Evolutionary conservation across 331 rosid genomes (phyloP).

Genomic region (Erythrophleum ivorense): DNA sequence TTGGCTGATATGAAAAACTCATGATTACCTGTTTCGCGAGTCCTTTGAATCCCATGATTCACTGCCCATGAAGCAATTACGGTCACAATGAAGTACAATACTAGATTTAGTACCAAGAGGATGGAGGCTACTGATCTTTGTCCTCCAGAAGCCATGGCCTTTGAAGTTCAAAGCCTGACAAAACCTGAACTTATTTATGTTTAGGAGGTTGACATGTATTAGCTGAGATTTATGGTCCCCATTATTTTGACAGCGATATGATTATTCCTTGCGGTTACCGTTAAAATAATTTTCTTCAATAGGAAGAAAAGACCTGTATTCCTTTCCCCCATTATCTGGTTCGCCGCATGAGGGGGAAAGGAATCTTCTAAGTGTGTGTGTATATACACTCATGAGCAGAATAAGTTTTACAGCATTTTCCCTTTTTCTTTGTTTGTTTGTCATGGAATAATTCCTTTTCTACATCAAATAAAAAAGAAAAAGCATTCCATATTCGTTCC

Average conservation of each 20-base stretch:
- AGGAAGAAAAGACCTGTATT: slow-evolving; percentile 61
- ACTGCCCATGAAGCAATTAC: slow-evolving; percentile 86
- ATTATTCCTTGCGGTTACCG: slow-evolving; percentile 45
- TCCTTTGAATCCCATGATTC: slow-evolving; percentile 74
- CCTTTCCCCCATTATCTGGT: slow-evolving; percentile 50
- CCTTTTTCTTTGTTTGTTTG: background rate
- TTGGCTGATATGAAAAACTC: background rate
- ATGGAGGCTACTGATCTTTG: slow-evolving; percentile 61
- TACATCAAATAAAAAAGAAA: slow-evolving; percentile 31
- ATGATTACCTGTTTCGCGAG: slow-evolving; percentile 68
- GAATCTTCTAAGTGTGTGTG: slow-evolving; percentile 46
- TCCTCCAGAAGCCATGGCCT: slow-evolving; percentile 71
- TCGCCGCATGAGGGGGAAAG: slow-evolving; percentile 52
- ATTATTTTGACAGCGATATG: slow-evolving; percentile 27
- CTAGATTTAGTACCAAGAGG: slow-evolving; percentile 70
- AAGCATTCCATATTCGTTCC: background rate
- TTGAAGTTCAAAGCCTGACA: slow-evolving; percentile 34
- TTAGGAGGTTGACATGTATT: slow-evolving; percentile 35
- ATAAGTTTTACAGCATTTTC: background rate
- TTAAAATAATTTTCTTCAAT: slow-evolving; percentile 48
- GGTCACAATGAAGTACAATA: slow-evolving; percentile 63
- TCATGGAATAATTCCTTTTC: slow-evolving; percentile 17
- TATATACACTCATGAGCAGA: background rate
- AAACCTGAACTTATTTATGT: slow-evolving; percentile 30
- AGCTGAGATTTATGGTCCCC: slow-evolving; percentile 29